Evolutionary conservation across 352 stramenopile species (phyloP).

Genomic region (Phytophthora ramorum): DNA sequence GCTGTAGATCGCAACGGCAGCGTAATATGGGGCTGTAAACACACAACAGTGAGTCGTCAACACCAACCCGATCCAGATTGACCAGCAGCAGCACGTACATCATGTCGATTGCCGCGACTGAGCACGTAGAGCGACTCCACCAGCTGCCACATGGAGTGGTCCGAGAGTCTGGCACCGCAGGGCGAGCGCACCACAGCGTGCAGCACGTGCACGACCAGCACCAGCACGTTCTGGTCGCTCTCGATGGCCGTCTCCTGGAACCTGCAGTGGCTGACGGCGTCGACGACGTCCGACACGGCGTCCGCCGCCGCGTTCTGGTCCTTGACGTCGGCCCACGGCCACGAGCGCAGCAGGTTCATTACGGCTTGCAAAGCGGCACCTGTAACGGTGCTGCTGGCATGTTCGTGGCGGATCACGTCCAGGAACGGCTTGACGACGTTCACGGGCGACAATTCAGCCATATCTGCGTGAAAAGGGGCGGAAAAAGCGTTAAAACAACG

Average conservation of each 20-base stretch:
- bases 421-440: constrained; percentile 93
- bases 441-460: constrained; percentile 65
- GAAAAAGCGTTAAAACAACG: constrained; percentile 13
- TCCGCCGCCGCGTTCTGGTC: constrained; percentile 53
- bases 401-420: constrained; percentile 92
- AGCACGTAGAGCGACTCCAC: constrained; percentile 96
- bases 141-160: constrained; percentile 95
- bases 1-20: constrained; percentile 67
- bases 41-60: constrained; percentile 6
- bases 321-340: constrained; percentile 59
- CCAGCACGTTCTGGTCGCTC: constrained; percentile 91
- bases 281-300: constrained; percentile 86
- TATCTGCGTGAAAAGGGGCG: constrained; percentile 41
- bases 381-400: constrained; percentile 94
- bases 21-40: constrained; percentile 63
- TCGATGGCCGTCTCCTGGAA: constrained; percentile 95
- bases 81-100: constrained; percentile 45
- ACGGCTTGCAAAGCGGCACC: constrained; percentile 93
- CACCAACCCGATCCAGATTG: background rate
- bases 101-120: constrained; percentile 66
- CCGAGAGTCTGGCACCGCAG: constrained; percentile 82
- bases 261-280: constrained; percentile 92
- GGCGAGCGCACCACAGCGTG: constrained; percentile 93
- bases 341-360: constrained; percentile 95
- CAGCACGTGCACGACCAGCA: constrained; percentile 95